Conservation (phyloP, 2,329 filamentous ascomycete genomes). For the Coniochaeta sp. region DNA sequence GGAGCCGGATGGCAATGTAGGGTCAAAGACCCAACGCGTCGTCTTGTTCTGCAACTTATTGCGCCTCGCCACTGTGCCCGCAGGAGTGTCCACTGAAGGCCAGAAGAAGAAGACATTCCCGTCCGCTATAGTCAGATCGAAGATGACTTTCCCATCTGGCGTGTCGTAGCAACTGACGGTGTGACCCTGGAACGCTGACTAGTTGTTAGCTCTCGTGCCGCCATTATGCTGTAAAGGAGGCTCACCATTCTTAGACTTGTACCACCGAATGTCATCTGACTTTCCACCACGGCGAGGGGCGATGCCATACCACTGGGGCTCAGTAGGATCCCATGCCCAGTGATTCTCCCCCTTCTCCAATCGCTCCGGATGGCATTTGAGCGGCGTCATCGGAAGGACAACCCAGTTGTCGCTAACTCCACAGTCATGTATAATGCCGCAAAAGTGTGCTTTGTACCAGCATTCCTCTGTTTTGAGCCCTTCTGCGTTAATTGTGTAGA, state of each 20-base stretch:
- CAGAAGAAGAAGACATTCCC: conserved; percentile 35
- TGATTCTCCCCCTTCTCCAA: conserved; percentile 37
- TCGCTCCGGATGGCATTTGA: conserved; percentile 32
- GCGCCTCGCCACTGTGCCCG: conserved; percentile 10
- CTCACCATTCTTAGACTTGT: conserved; percentile 42
- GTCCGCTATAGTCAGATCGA: conserved; percentile 31
- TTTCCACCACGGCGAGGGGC: conserved; percentile 42
- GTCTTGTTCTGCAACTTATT: conserved; percentile 26
- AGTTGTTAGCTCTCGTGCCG: neutral
- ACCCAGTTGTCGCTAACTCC: conserved; percentile 37
- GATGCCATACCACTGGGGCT: conserved; percentile 47
- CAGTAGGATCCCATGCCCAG: conserved; percentile 41
- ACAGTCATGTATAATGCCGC: conserved; percentile 42
- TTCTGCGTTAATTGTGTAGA: conserved; percentile 33
- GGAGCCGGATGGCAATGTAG: conserved; percentile 20
- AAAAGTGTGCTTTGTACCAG: conserved; percentile 37
- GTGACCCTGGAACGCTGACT: conserved; percentile 36
- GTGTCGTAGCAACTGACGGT: conserved; percentile 38
- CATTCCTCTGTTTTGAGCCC: conserved; percentile 35
- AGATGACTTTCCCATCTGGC: conserved; percentile 32
- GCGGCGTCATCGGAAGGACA: conserved; percentile 35
- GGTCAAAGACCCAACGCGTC: conserved; percentile 27
- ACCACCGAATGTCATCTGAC: conserved; percentile 45
- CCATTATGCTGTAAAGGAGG: conserved; percentile 8
- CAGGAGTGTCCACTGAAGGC: conserved; percentile 22